phyloP scores from a whole-genome alignment of 2,329 filamentous ascomycete species.

The Colletotrichum sp. region DNA sequence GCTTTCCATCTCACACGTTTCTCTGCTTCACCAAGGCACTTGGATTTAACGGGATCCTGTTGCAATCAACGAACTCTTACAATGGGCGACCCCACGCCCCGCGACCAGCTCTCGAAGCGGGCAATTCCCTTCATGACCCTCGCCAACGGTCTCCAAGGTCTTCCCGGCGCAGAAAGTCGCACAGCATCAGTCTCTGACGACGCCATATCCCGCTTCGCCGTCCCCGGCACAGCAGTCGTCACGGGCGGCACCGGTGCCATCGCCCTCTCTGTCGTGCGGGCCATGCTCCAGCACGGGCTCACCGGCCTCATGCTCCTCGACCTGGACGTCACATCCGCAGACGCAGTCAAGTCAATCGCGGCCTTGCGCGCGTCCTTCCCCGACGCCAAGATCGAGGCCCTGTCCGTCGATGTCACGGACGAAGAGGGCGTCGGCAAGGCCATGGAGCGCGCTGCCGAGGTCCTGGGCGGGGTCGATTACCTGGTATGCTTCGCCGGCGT shows the following conservation, averaged over 20 bases:
- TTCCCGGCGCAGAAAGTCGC: constrained; percentile 11
- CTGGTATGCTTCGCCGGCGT: constrained; percentile 70
- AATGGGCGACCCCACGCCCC: constrained; percentile 6
- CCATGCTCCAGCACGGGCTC: constrained; percentile 72
- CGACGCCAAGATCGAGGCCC: constrained; percentile 49
- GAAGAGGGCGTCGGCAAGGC: constrained; percentile 62
- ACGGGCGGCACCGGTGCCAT: constrained; percentile 71
- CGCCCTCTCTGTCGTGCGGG: constrained; percentile 67
- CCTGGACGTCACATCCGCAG: constrained; percentile 47
- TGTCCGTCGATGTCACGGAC: constrained; percentile 58
- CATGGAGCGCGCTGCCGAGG: constrained; percentile 64
- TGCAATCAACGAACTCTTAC: background rate
- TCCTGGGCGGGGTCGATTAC: constrained; percentile 64
- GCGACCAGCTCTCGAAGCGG: constrained; percentile 25
- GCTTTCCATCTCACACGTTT: background rate
- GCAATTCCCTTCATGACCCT: constrained; percentile 30
- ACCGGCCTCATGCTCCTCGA: constrained; percentile 65
- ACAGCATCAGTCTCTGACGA: constrained; percentile 4
- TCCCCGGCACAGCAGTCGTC: constrained; percentile 45
- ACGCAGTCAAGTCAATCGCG: constrained; percentile 35
- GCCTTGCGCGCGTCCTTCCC: constrained; percentile 60
- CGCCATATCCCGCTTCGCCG: constrained; percentile 29
- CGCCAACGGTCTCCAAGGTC: background rate
- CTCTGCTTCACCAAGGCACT: background rate
- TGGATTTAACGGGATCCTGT: background rate